phyloP scores from a whole-genome alignment of 768 basidiomycete species.

The Podaxis sp. region DNA sequence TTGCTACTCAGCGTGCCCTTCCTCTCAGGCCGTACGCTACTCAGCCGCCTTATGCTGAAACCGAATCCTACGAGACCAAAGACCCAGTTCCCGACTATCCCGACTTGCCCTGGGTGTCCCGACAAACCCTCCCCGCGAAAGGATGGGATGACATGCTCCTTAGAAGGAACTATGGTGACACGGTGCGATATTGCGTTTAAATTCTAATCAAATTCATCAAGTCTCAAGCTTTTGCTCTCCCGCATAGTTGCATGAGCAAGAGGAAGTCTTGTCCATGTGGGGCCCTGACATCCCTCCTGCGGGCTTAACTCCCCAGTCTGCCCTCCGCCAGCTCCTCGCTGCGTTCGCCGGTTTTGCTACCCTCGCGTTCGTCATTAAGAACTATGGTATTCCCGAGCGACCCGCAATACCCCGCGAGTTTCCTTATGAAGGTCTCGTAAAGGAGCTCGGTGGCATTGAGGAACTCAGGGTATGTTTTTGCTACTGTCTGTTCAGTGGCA shows the following conservation, averaged over 20 bases:
- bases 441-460: constrained; percentile 74
- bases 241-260: constrained; percentile 69
- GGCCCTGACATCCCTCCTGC: constrained; percentile 73
- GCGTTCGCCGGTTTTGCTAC: constrained; percentile 60
- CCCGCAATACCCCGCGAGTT: constrained; percentile 72
- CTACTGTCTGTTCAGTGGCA: not conserved
- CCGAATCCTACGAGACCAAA: constrained; percentile 15
- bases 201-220: not conserved
- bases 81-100: constrained; percentile 75
- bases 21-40: constrained; percentile 29
- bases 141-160: constrained; percentile 78
- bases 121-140: constrained; percentile 55
- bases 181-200: constrained; percentile 36
- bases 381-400: constrained; percentile 50
- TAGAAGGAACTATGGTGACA: constrained; percentile 78
- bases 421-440: constrained; percentile 70
- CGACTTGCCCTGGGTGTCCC: constrained; percentile 60
- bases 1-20: constrained; percentile 4
- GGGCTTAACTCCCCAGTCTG: constrained; percentile 40
- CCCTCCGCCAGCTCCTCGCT: constrained; percentile 61
- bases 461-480: constrained; percentile 62
- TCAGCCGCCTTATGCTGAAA: constrained; percentile 13
- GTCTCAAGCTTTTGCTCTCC: not conserved
- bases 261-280: constrained; percentile 85
- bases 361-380: constrained; percentile 57